A percentile compares a stretch with the other conserved stretches of the same genome.
Evolutionary conservation across 1,284 basidiomycete genomes (phyloP).

Genomic region (Sporisorium iseilematis-ciliati): DNA sequence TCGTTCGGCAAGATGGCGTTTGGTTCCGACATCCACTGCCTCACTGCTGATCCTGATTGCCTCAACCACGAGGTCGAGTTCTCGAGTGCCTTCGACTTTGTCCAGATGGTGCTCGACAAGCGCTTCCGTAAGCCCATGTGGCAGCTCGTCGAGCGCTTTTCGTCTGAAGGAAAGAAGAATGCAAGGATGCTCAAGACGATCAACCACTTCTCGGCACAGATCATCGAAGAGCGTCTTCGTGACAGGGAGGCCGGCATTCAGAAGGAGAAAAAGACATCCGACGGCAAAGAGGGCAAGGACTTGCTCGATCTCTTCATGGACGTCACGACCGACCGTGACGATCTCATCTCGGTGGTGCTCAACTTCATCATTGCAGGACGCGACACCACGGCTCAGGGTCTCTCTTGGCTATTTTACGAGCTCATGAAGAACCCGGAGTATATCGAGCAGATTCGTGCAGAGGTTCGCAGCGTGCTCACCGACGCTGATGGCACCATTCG

Average conservation of each 20-base stretch:
- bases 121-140: conserved; percentile 46
- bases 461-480: conserved; percentile 41
- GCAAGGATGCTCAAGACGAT: conserved; percentile 50
- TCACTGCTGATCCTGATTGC: conserved; percentile 32
- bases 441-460: conserved; percentile 50
- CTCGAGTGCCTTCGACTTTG: conserved; percentile 53
- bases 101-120: conserved; percentile 52
- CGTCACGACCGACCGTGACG: conserved; percentile 46
- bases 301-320: conserved; percentile 64
- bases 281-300: conserved; percentile 60
- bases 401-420: conserved; percentile 62
- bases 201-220: conserved; percentile 56
- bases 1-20: conserved; percentile 60
- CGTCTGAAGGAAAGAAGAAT: conserved; percentile 42
- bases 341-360: conserved; percentile 58
- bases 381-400: conserved; percentile 60
- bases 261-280: conserved; percentile 35
- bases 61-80: conserved; percentile 43
- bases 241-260: conserved; percentile 28
- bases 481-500: conserved; percentile 29
- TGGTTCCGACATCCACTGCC: conserved; percentile 46
- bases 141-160: conserved; percentile 44
- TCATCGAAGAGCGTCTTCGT: conserved; percentile 61
- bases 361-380: conserved; percentile 65
- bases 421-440: conserved; percentile 45